Evolutionary conservation across 345 rosid species (phyloP).

Genomic region (Eucalyptus globulus): DNA sequence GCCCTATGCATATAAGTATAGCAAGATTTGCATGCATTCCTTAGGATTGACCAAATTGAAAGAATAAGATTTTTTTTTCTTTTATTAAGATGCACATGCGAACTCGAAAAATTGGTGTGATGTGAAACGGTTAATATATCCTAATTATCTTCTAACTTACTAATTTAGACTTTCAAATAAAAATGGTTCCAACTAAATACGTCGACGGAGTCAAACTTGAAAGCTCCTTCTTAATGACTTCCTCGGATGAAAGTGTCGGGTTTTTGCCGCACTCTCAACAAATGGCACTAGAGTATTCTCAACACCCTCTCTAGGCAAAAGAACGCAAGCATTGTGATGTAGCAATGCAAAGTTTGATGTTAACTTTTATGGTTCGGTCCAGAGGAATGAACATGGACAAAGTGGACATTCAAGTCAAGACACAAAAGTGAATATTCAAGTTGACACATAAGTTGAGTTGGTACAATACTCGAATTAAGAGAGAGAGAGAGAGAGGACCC

Average conservation of each 20-base stretch:
- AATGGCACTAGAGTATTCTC: not conserved
- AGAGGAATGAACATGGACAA: not conserved
- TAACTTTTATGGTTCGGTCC: not conserved
- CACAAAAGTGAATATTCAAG: not conserved
- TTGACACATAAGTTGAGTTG: too few relatives aligned
- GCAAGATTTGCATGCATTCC: too few relatives aligned
- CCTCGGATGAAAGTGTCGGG: accelerated
- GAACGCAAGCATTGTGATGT: accelerated
- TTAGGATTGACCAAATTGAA: too few relatives aligned
- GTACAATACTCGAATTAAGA: not conserved
- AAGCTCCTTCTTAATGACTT: not conserved
- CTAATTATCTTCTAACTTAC: not conserved
- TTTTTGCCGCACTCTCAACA: not conserved
- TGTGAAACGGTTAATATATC: not conserved
- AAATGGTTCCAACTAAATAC: accelerated
- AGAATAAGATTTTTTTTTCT: too few relatives aligned
- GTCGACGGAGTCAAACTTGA: accelerated
- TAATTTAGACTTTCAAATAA: not conserved
- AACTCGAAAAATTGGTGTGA: not conserved
- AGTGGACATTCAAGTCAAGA: not conserved
- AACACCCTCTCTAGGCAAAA: not conserved
- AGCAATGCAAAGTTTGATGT: not conserved
- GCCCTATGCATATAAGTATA: too few relatives aligned
- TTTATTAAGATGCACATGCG: not conserved
- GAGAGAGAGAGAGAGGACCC: not conserved